phyloP scores from a whole-genome alignment of 176 grass and related monocot genomes.

The Melocanna baccifera region DNA sequence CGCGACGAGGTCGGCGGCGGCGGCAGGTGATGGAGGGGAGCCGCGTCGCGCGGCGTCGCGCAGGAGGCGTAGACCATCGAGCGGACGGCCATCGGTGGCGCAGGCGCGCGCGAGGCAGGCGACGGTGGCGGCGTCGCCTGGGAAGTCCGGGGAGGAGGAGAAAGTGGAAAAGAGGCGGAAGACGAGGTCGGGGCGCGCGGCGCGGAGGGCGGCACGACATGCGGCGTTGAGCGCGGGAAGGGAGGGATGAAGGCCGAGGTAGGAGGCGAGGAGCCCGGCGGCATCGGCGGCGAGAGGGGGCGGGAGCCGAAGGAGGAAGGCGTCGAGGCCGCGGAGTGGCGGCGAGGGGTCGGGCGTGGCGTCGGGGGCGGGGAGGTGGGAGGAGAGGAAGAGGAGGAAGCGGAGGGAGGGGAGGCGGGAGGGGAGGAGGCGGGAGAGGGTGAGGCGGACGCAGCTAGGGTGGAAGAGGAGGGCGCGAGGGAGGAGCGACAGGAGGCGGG shows the following conservation, averaged over 20 bases:
- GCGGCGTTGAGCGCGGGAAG: conserved; percentile 35
- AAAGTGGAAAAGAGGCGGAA: conserved; percentile 54
- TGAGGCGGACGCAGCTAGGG: conserved; percentile 44
- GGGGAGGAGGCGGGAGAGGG: conserved; percentile 43
- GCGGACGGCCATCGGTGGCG: conserved; percentile 36
- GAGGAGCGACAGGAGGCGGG: conserved; percentile 41
- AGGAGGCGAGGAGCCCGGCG: conserved; percentile 26
- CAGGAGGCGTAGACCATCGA: conserved; percentile 61
- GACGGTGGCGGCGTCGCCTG: conserved; percentile 37
- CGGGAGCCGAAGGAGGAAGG: conserved; percentile 38
- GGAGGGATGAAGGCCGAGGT: conserved; percentile 46
- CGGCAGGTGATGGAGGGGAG: conserved; percentile 17
- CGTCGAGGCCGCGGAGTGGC: conserved; percentile 19
- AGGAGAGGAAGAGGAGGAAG: conserved; percentile 55
- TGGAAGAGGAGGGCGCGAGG: conserved; percentile 50
- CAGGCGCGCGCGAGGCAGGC: conserved; percentile 57
- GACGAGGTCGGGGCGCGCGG: conserved; percentile 50
- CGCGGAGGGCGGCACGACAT: conserved; percentile 26
- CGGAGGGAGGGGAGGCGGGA: conserved; percentile 38
- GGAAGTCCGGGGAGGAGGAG: conserved; percentile 35
- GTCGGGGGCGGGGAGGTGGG: conserved; percentile 31
- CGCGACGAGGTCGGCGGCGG: conserved; percentile 45
- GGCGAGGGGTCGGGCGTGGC: background rate
- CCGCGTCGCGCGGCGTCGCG: conserved; percentile 50
- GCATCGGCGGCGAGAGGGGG: conserved; percentile 31